phyloP scores from a whole-genome alignment of 108 stramenopile genomes.

The Chaetoceros muelleri region DNA sequence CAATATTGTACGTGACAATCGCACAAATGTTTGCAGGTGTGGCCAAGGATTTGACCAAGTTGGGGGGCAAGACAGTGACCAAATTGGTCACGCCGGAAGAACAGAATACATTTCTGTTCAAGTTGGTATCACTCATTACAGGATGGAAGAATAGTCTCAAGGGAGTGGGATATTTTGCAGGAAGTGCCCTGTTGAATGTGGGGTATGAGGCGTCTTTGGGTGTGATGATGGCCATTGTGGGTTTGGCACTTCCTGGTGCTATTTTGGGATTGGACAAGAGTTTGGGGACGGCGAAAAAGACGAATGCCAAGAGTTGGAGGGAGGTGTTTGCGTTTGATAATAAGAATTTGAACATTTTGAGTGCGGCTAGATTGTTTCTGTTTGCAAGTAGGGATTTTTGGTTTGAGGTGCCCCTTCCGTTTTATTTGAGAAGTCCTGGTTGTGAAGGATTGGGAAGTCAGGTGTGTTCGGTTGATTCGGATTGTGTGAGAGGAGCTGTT shows the following conservation, averaged over 20 bases:
- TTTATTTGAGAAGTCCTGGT: slow-evolving; percentile 78
- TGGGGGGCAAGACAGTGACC: slow-evolving; percentile 90
- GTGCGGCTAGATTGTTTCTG: slow-evolving; percentile 80
- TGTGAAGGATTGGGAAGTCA: slow-evolving; percentile 56
- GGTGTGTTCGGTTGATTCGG: slow-evolving; percentile 25
- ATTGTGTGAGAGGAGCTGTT: slow-evolving; percentile 47
- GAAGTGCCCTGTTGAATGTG: slow-evolving; percentile 64
- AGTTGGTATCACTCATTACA: slow-evolving; percentile 78
- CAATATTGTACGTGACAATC: slow-evolving; percentile 81
- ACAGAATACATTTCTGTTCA: slow-evolving; percentile 75
- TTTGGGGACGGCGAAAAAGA: slow-evolving; percentile 75
- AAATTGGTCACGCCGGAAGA: slow-evolving; percentile 91
- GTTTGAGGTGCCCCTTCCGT: slow-evolving; percentile 93
- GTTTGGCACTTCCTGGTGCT: slow-evolving; percentile 81
- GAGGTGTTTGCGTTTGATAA: slow-evolving; percentile 77
- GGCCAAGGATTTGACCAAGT: slow-evolving; percentile 90
- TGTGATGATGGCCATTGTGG: slow-evolving; percentile 76
- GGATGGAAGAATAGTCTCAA: slow-evolving; percentile 95
- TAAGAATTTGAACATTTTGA: slow-evolving; percentile 73
- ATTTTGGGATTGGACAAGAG: slow-evolving; percentile 62
- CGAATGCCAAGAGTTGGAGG: slow-evolving; percentile 44
- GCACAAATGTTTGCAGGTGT: slow-evolving; percentile 91
- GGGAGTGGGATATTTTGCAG: slow-evolving; percentile 86
- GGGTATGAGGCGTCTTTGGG: slow-evolving; percentile 66
- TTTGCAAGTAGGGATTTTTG: slow-evolving; percentile 92